Evolutionary conservation across 2,329 filamentous ascomycete genomes (phyloP).

Genomic region (Xylariaceae sp.): DNA sequence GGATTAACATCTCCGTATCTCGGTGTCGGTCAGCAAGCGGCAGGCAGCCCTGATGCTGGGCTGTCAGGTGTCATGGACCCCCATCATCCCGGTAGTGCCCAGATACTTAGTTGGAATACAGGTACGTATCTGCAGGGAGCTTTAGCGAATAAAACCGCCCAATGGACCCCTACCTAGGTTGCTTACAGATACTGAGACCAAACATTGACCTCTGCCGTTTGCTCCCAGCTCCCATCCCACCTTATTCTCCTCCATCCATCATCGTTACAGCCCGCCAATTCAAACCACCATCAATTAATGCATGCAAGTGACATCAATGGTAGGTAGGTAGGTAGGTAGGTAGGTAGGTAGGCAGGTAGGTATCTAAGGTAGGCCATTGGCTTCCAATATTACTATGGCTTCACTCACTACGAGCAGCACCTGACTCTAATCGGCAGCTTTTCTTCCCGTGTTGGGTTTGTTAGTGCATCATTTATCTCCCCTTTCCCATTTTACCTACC

Average conservation of each 20-base stretch:
- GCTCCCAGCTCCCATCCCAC: background rate
- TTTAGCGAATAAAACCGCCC: too few species aligned
- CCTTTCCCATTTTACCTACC: background rate
- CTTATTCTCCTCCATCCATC: background rate
- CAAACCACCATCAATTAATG: background rate
- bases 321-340: conserved; percentile 6
- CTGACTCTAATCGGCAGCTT: background rate
- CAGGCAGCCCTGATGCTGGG: too few species aligned
- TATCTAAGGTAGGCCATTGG: conserved; percentile 3
- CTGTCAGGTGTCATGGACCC: too few species aligned
- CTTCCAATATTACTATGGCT: too few species aligned
- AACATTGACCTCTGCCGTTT: background rate
- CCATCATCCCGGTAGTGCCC: too few species aligned
- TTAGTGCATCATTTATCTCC: background rate
- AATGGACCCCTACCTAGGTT: too few species aligned
- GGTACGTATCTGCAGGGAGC: too few species aligned
- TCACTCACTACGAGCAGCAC: background rate
- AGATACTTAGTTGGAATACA: too few species aligned
- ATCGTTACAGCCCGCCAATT: background rate
- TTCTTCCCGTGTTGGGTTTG: background rate
- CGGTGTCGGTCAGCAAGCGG: too few species aligned
- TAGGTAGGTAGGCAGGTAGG: conserved; percentile 3
- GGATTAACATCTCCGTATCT: too few species aligned
- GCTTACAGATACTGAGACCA: too few species aligned
- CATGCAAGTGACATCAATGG: background rate